Base-by-base conservation (phyloP, 2,329 filamentous ascomycete genomes). In the Phyllosticta citrichinensis region DNA sequence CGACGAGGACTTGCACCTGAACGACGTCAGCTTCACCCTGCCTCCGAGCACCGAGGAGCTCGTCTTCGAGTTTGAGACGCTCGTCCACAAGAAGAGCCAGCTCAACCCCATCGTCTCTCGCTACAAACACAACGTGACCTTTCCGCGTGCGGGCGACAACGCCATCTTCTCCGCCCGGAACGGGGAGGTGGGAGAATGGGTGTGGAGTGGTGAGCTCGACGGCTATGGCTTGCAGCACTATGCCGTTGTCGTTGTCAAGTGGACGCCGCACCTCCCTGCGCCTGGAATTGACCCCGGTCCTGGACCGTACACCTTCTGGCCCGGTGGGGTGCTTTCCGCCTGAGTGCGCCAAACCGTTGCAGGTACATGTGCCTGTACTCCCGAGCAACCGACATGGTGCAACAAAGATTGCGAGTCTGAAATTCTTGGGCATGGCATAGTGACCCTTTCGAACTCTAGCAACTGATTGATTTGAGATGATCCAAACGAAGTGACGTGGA, bases 1-100 rank as follows among this genome's bases (percentile, higher is more conserved):
- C 74, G 94, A 99, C 80, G 97, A 97, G 86, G 94, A 94, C 63
- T 85, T 93, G 75, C 87, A 94, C 71, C 97, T 96, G 78, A 89
- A 94, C 63, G 94, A 99, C 79, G 89, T 93, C 11, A 35, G 27
- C 27, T 58, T 63, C n/a, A 22, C 22, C n/a, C 58, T 65, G 5
- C 65, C 66, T 1, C 20, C 27, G 6, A 63, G 55, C 1, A 60
- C 65, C 10, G 50, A 60, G 14, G 58, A 61, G 19, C 25, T 67
- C 20, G 57, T 62, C 2, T 58, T 68, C 33, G 65, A 68, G 52
- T 62, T 68, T 11, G 66, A 68, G 59, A 66, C 60, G 2, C 56
- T 63, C 5, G 63, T 64, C 52, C 27, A 20, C 11, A 68, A 67
- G 54, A 55, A 56, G n/a, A 54, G 58, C n/a, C 55, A 66, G 63